A percentile compares a stretch with the other conserved stretches of the same genome.
Evolutionary conservation across 2,329 filamentous ascomycete species (phyloP).

Genomic region (Talaromyces verruculosus): DNA sequence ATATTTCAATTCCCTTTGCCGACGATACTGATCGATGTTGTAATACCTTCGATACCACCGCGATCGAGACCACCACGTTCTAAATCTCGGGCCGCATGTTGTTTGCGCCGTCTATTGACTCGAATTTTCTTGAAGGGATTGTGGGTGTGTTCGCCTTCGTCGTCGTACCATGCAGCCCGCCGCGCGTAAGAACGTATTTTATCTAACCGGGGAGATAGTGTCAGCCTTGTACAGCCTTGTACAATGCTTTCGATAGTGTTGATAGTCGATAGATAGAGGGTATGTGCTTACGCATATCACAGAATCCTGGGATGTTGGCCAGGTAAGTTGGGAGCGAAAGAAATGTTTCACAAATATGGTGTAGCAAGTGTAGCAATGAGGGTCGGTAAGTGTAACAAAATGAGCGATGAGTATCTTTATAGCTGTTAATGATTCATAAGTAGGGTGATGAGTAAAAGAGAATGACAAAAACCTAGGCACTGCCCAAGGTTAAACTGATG

Average conservation of each 20-base stretch:
- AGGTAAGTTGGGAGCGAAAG: not conserved
- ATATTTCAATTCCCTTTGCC: slow-evolving; percentile 28
- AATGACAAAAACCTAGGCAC: not conserved
- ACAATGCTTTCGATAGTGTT: not conserved
- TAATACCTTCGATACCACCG: slow-evolving; percentile 29
- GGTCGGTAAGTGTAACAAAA: not conserved
- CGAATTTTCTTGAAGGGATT: slow-evolving; percentile 47
- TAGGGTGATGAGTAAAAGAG: not conserved
- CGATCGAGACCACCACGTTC: slow-evolving; percentile 32
- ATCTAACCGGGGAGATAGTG: slow-evolving; percentile 30
- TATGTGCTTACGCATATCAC: slow-evolving; percentile 2
- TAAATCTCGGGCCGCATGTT: slow-evolving; percentile 31
- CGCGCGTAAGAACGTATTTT: slow-evolving; percentile 36
- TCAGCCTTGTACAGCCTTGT: slow-evolving; percentile 2
- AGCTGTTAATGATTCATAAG: not conserved
- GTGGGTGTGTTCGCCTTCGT: slow-evolving; percentile 38
- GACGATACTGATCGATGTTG: slow-evolving; percentile 25
- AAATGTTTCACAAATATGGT: not conserved
- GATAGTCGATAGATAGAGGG: not conserved
- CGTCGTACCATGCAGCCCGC: slow-evolving; percentile 42
- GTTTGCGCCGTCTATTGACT: slow-evolving; percentile 28
- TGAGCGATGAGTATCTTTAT: slow-evolving; percentile 8
- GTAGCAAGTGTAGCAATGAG: not conserved
- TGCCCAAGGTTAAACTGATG: not conserved
- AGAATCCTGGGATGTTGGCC: not conserved